These are phyloP conservation scores for Chaetomiaceae sp. DNA, from an alignment of 2,329 filamentous ascomycete genomes.

Conservation along the genomic window DNA sequence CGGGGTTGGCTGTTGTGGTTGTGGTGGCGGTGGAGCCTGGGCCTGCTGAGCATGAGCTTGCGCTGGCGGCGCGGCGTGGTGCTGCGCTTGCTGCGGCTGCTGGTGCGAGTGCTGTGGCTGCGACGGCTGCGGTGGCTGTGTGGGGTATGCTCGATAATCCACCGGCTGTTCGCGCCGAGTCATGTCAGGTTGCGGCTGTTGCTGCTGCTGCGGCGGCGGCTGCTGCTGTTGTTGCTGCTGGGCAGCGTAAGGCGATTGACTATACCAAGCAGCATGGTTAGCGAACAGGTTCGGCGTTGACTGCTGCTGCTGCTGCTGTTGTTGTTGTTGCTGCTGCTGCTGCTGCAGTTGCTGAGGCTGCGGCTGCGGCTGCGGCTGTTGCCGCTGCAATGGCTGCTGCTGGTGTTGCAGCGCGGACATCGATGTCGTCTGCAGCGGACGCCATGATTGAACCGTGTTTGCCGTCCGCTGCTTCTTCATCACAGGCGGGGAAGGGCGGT, in stretches of 20 bases:
- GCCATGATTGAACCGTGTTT: conserved; percentile 29
- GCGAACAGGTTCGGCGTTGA: conserved; percentile 28
- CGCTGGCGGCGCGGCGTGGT: conserved; percentile 29
- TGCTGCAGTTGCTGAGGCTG: conserved; percentile 24
- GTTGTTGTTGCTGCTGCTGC: conserved; percentile 28
- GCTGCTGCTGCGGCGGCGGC: conserved; percentile 8
- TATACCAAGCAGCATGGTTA: conserved; percentile 37
- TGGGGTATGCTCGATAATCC: conserved; percentile 37
- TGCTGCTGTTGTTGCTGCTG: too few relatives aligned
- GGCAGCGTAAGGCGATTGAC: conserved; percentile 42
- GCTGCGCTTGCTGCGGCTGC: conserved; percentile 32
- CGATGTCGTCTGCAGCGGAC: conserved; percentile 27
- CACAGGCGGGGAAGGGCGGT: conserved; percentile 12
- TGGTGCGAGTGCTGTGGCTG: conserved; percentile 32
- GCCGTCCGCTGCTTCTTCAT: conserved; percentile 27
- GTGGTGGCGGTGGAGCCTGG: conserved; percentile 33
- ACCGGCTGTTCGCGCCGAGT: conserved; percentile 31
- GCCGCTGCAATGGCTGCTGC: conserved; percentile 22
- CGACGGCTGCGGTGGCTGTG: conserved; percentile 25
- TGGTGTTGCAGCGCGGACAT: conserved; percentile 31
- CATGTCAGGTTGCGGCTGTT: conserved; percentile 42
- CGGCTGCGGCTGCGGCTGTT: conserved; percentile 22
- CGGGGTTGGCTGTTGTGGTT: conserved; percentile 32
- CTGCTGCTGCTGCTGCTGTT: conserved; percentile 23
- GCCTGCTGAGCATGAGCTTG: conserved; percentile 25